phyloP scores from a whole-genome alignment of 352 stramenopile species.

The Saprolegnia diclina region DNA sequence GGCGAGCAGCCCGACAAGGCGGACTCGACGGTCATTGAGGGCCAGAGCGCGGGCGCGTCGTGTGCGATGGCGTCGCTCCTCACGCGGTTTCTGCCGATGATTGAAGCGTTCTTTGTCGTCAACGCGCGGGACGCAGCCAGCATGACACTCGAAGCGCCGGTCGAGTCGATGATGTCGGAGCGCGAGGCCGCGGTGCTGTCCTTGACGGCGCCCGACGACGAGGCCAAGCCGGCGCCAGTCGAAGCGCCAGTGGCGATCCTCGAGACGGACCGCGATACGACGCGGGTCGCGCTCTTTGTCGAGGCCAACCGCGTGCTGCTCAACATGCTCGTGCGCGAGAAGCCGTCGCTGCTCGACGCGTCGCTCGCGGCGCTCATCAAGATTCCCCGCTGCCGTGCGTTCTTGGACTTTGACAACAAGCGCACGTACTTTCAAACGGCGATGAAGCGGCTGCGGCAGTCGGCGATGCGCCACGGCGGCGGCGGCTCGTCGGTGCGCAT shows the following conservation, averaged over 20 bases:
- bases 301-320: conserved; percentile 94
- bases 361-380: conserved; percentile 95
- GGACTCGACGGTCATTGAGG: conserved; percentile 79
- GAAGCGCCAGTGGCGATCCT: conserved; percentile 16
- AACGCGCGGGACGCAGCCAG: conserved; percentile 87
- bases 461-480: conserved; percentile 76
- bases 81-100: conserved; percentile 95
- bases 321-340: conserved; percentile 96
- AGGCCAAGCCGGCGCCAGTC: conserved; percentile 32
- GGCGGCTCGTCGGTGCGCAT: conserved; percentile 87
- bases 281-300: conserved; percentile 89
- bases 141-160: conserved; percentile 66
- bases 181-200: conserved; percentile 72
- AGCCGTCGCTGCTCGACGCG: conserved; percentile 93
- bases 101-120: conserved; percentile 98
- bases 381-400: conserved; percentile 89
- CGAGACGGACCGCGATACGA: conserved; percentile 46
- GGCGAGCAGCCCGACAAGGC: conserved; percentile 41
- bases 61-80: conserved; percentile 91
- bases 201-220: conserved; percentile 27
- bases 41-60: conserved; percentile 81
- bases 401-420: conserved; percentile 99
- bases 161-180: conserved; percentile 42
- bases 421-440: conserved; percentile 97
- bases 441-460: conserved; percentile 87